Evolutionary conservation across 331 rosid species (phyloP).

Genomic region (Phaseolus coccineus): DNA sequence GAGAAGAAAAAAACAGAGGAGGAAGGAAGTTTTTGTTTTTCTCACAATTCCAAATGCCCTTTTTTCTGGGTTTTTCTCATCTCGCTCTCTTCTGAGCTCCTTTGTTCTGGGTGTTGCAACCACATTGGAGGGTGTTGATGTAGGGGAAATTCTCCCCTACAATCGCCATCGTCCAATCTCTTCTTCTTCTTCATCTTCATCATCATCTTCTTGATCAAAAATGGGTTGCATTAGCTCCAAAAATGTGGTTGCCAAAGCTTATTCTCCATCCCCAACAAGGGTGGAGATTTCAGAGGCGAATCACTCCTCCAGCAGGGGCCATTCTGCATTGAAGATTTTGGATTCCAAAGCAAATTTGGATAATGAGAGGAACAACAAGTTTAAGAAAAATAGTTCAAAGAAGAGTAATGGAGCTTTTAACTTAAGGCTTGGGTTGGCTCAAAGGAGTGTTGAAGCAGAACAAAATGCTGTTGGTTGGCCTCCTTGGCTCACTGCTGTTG

Average conservation of each 20-base stretch:
- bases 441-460: slow-evolving; percentile 71
- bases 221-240: slow-evolving; percentile 98
- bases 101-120: slow-evolving; percentile 14
- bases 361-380: slow-evolving; percentile 53
- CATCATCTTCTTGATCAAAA: not conserved
- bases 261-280: slow-evolving; percentile 16
- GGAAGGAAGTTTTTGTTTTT: not conserved
- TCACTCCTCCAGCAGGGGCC: slow-evolving; percentile 34
- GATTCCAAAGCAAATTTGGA: slow-evolving; percentile 52
- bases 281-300: not conserved
- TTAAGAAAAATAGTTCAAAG: slow-evolving; percentile 54
- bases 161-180: slow-evolving; percentile 30
- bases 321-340: slow-evolving; percentile 19
- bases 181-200: not conserved
- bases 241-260: slow-evolving; percentile 38
- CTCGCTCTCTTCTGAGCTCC: slow-evolving; percentile 17
- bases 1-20: not conserved
- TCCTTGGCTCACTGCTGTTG: slow-evolving; percentile 80
- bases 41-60: slow-evolving; percentile 34
- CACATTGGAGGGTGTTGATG: slow-evolving; percentile 59
- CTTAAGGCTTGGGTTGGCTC: slow-evolving; percentile 61
- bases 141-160: slow-evolving; percentile 57
- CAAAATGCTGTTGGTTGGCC: slow-evolving; percentile 99
- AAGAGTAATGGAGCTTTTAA: slow-evolving; percentile 53
- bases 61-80: slow-evolving; percentile 38